phyloP scores from a whole-genome alignment of 495 filamentous ascomycete genomes.

The Lophiotrema nucula region DNA sequence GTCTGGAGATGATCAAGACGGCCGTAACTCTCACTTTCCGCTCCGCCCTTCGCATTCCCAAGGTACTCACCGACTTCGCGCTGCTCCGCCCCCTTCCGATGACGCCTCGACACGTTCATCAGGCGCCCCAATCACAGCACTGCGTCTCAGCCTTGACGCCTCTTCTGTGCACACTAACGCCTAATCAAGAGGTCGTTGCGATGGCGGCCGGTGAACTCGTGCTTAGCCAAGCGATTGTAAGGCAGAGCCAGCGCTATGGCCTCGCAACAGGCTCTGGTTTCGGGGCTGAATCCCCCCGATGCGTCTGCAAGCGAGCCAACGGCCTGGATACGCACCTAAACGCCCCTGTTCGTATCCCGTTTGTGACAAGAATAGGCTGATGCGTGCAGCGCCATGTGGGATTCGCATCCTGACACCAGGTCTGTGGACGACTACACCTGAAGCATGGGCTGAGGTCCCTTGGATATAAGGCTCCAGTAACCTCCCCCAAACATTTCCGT shows the following conservation, averaged over 20 bases:
- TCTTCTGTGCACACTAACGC: background rate
- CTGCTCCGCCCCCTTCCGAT: constrained; percentile 18
- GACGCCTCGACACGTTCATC: background rate
- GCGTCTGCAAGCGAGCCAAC: too few relatives aligned
- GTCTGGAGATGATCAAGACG: background rate
- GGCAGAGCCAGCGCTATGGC: background rate
- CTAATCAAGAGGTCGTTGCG: background rate
- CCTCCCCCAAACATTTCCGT: background rate
- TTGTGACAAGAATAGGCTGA: constrained; percentile 1
- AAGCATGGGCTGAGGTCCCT: background rate
- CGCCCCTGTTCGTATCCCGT: background rate
- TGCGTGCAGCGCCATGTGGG: background rate
- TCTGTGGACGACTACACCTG: background rate
- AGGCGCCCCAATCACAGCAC: constrained; percentile 1
- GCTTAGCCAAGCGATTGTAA: constrained; percentile 12
- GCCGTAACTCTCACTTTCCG: background rate
- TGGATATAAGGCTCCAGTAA: background rate
- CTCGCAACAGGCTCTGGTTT: background rate
- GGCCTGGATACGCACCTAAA: background rate
- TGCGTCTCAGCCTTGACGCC: background rate
- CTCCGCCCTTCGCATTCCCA: background rate
- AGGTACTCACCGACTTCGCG: background rate
- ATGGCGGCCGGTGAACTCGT: background rate
- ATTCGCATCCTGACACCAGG: background rate
- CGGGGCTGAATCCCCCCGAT: constrained; percentile 5